These are phyloP conservation scores for Aspergillus quadricinctus DNA, from an alignment of 2,329 filamentous ascomycete genomes.

Conservation along the genomic window DNA sequence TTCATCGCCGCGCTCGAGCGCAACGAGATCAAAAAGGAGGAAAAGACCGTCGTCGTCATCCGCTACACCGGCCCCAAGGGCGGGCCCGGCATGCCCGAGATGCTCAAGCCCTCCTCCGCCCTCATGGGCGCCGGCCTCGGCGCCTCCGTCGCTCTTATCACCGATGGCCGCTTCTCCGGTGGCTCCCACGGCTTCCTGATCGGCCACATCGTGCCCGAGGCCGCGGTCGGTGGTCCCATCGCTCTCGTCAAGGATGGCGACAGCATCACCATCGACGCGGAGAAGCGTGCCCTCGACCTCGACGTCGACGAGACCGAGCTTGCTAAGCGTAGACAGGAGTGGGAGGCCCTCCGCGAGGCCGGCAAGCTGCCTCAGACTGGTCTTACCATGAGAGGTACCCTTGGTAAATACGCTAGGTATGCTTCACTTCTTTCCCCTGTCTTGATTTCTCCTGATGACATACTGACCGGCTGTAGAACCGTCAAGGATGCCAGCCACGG, in stretches of 20 bases:
- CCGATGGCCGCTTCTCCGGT: constrained; percentile 60
- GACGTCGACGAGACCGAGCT: constrained; percentile 64
- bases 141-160: constrained; percentile 66
- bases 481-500: constrained; percentile 47
- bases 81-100: constrained; percentile 70
- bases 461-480: constrained; percentile 12
- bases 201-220: constrained; percentile 83
- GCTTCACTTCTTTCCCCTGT: constrained; percentile 6
- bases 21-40: constrained; percentile 67
- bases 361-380: constrained; percentile 48
- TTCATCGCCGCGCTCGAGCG: constrained; percentile 65
- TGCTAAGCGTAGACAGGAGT: constrained; percentile 52
- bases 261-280: constrained; percentile 74
- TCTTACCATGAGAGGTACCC: constrained; percentile 58
- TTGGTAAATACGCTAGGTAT: constrained; percentile 63
- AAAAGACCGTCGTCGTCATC: constrained; percentile 73
- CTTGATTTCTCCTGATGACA: not conserved
- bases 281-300: constrained; percentile 63
- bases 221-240: constrained; percentile 79
- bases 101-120: constrained; percentile 67
- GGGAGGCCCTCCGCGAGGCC: constrained; percentile 48
- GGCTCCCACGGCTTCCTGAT: constrained; percentile 84
- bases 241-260: constrained; percentile 79
- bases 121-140: constrained; percentile 71
- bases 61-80: constrained; percentile 71